Evolutionary conservation across 192 early-diverging fungal genomes (phyloP), one percentile per base, ranked within the genome.

Genomic region (Ambispora gerdemannii): DNA sequence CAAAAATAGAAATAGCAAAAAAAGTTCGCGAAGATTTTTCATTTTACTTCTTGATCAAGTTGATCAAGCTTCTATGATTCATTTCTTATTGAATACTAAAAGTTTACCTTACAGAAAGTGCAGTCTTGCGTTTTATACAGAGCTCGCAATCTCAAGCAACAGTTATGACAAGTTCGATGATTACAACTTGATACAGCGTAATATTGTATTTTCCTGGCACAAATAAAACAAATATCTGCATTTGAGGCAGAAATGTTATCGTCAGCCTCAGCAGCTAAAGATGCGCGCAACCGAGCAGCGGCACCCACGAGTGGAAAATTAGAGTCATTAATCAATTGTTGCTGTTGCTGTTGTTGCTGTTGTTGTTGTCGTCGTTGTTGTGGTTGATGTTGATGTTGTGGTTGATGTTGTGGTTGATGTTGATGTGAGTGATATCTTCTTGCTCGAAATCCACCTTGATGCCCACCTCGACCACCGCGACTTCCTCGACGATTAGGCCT

Each of bases 151-250:
- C 96, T 83, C 30, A 98, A 80, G n/a, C 88, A 91, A 75, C 96
- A 98, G 19, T 92, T 76, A 68, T 96, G 93, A 77, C 96, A 98
- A 0, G 92, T 90, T n/a, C 87, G 82, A 76, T 98, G 96, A 71
- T 97, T 91, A 76, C 96, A 98, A 58, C 86, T 84, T 1, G 92
- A 89, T 33, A 98, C 78, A 6, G 94, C 92, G 75, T 90, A 93
- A 58, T 85, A 92, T 24, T 77, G 76, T 24, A 97, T 86, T 0
- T 86, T 81, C 24, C 94, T 90, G 0, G 96, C 88, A 74, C 96
- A 98, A 75, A 98, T 98, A 75, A 92, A 88, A 79, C 96, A 98
- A 3, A 80, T 69, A 11, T 81, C 75, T 13, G 55, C 62, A 25
- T 78, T 74, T 13, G 79, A 76, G 13, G 69, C 62, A 34, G 84